Evolutionary conservation across 2,329 filamentous ascomycete species (phyloP).

Genomic region (Davidsoniella neocaledoniae): DNA sequence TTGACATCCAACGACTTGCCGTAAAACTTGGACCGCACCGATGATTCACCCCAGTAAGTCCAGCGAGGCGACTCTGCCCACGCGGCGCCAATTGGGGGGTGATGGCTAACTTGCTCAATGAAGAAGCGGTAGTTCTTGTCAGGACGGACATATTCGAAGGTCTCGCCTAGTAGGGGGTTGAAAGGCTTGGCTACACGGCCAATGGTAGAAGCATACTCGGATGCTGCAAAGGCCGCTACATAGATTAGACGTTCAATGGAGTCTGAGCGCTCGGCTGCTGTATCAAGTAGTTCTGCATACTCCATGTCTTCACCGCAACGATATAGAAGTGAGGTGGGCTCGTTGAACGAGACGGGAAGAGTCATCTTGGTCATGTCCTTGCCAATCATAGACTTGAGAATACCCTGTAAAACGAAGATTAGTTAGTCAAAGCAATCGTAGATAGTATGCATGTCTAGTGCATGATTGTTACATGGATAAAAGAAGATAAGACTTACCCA

Average conservation of each 20-base stretch:
- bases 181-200: slow-evolving; percentile 95
- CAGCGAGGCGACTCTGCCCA: slow-evolving; percentile 85
- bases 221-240: slow-evolving; percentile 87
- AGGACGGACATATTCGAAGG: slow-evolving; percentile 86
- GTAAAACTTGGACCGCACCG: slow-evolving; percentile 92
- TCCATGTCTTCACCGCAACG: slow-evolving; percentile 97
- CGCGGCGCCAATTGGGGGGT: slow-evolving; percentile 84
- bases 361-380: slow-evolving; percentile 99
- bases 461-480: neutral
- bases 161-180: slow-evolving; percentile 90
- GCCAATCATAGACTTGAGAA: slow-evolving; percentile 98
- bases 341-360: slow-evolving; percentile 92
- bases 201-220: slow-evolving; percentile 92
- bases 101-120: slow-evolving; percentile 94
- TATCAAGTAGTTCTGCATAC: slow-evolving; percentile 82
- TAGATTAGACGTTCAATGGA: slow-evolving; percentile 87
- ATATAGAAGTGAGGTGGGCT: slow-evolving; percentile 88
- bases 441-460: neutral
- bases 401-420: slow-evolving; percentile 41
- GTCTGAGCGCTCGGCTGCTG: slow-evolving; percentile 68
- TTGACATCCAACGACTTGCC: slow-evolving; percentile 97
- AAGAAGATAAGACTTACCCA: slow-evolving; percentile 50
- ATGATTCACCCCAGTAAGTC: slow-evolving; percentile 95
- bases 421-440: neutral
- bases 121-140: slow-evolving; percentile 98